phyloP scores from a whole-genome alignment of 1,284 basidiomycete genomes.

The Ganoderma sinense region DNA sequence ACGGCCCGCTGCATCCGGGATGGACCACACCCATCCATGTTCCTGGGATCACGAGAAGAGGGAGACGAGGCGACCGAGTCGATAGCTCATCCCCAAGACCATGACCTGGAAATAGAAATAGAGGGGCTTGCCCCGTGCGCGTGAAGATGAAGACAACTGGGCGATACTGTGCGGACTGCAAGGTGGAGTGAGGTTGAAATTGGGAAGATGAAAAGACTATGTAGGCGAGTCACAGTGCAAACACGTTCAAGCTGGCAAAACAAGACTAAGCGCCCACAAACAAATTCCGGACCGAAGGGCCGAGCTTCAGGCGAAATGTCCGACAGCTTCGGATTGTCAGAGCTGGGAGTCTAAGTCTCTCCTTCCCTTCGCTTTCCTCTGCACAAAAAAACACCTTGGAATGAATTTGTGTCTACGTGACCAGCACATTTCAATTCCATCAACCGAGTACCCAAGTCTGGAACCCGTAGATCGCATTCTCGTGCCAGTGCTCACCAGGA shows the following conservation, averaged over 20 bases:
- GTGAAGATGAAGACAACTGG: neutral
- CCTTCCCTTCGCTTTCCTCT: neutral
- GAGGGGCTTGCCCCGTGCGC: neutral
- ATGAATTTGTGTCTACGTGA: neutral
- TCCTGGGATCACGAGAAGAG: neutral
- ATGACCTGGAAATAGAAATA: no score
- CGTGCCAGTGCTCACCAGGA: neutral
- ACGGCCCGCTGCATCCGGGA: conserved; percentile 1
- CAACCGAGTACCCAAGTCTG: neutral
- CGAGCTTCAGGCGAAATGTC: neutral
- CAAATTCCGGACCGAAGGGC: neutral
- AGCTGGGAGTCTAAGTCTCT: neutral
- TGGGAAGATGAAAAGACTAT: neutral
- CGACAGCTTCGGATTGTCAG: no score
- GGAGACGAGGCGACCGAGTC: neutral
- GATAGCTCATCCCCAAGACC: neutral
- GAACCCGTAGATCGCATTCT: neutral
- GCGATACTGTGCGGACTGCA: neutral
- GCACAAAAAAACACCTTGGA: neutral
- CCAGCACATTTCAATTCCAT: neutral
- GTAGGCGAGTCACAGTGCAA: no score
- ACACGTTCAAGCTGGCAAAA: neutral
- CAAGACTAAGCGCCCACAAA: neutral
- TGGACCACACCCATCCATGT: neutral
- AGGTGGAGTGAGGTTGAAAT: neutral